Evolutionary conservation across 768 basidiomycete species (phyloP).

Genomic region (Lepiota brunneoincarnata): DNA sequence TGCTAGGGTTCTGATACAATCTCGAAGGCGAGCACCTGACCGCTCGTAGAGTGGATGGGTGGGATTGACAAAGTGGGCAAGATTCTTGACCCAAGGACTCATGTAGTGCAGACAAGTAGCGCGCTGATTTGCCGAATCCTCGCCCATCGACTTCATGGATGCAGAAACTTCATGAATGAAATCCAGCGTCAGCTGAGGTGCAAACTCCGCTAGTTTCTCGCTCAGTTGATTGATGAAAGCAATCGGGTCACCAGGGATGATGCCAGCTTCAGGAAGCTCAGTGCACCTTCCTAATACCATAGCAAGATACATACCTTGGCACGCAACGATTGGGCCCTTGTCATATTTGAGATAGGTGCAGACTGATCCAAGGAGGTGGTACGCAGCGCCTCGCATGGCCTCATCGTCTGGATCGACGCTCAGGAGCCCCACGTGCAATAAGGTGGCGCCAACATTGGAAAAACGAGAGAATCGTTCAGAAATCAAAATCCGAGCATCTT

Average conservation of each 20-base stretch:
- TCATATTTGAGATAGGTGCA: conserved; percentile 79
- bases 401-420: conserved; percentile 75
- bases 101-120: conserved; percentile 79
- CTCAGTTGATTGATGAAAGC: conserved; percentile 66
- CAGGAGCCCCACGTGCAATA: conserved; percentile 84
- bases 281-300: background rate
- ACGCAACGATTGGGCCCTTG: conserved; percentile 64
- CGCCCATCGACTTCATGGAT: conserved; percentile 54
- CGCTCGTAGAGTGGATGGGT: conserved; percentile 65
- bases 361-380: conserved; percentile 75
- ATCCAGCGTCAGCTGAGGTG: conserved; percentile 84
- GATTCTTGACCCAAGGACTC: conserved; percentile 86
- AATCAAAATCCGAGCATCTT: conserved; percentile 47
- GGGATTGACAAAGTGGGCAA: conserved; percentile 69
- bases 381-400: conserved; percentile 74
- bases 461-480: conserved; percentile 72
- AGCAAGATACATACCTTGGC: conserved; percentile 49
- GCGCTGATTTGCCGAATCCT: conserved; percentile 44
- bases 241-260: conserved; percentile 64
- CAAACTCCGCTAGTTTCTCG: conserved; percentile 66
- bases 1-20: conserved; percentile 76
- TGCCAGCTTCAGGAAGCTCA: conserved; percentile 47
- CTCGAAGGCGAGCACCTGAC: conserved; percentile 72
- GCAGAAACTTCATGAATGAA: conserved; percentile 83
- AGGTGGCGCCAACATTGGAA: conserved; percentile 80